These are phyloP conservation scores for Cystofilobasidium capitatum DNA, from an alignment of 768 basidiomycete genomes.

Conservation along the genomic window DNA sequence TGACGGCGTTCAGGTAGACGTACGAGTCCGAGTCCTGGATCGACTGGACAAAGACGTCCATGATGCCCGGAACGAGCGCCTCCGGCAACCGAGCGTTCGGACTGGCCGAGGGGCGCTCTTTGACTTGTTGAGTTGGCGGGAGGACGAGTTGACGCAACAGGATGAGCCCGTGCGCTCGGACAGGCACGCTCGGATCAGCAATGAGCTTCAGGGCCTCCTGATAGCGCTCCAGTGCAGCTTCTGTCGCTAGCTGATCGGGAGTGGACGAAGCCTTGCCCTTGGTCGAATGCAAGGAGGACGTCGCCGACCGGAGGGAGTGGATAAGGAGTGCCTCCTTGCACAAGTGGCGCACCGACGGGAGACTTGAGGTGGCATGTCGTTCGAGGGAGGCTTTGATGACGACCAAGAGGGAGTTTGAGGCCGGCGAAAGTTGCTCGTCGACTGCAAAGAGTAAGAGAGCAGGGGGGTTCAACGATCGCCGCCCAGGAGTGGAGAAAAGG, in stretches of 20 bases:
- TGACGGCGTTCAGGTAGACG: slow-evolving; percentile 82
- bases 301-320: slow-evolving; percentile 56
- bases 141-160: slow-evolving; percentile 68
- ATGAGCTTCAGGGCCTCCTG: slow-evolving; percentile 78
- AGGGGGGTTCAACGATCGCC: no score
- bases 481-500: background rate
- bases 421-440: slow-evolving; percentile 36
- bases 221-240: slow-evolving; percentile 52
- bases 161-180: slow-evolving; percentile 82
- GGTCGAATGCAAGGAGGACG: background rate
- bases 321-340: slow-evolving; percentile 74
- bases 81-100: slow-evolving; percentile 30
- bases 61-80: slow-evolving; percentile 67
- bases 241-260: background rate
- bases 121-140: slow-evolving; percentile 32
- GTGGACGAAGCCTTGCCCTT: slow-evolving; percentile 28
- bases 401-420: slow-evolving; percentile 53
- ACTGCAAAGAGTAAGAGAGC: slow-evolving; percentile 26
- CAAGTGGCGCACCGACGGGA: slow-evolving; percentile 49
- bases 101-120: slow-evolving; percentile 30
- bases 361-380: slow-evolving; percentile 46
- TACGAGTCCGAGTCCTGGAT: slow-evolving; percentile 92
- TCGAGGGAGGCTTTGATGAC: slow-evolving; percentile 63
- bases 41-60: slow-evolving; percentile 75
- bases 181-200: slow-evolving; percentile 84